Evolutionary conservation across 129 eudicot species (phyloP), one percentile per base, ranked within the genome.

Genomic region (Flaveria sonorensis): DNA sequence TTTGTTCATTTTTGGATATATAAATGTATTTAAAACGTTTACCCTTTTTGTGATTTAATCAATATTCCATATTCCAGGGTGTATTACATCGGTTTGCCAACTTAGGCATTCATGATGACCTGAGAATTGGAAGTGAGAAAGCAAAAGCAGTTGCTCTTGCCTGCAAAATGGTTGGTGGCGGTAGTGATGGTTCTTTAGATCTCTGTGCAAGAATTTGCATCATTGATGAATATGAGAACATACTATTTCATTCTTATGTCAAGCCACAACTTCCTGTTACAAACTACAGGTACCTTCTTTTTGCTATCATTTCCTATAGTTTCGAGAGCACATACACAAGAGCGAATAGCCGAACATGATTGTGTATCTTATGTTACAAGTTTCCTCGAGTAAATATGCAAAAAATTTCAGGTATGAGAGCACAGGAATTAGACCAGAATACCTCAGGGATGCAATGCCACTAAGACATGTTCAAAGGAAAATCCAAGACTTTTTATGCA

Each of bases 151-250:
- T 94, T 68, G 87, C 96, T 16, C 90, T 95, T 67, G 96, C 94
- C 7, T 89, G 99, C 88, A 95, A 91, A 81, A 89, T 89, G 99
- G 99, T 95, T 50, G 99, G 99, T 12, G 99, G 97, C 66, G 97
- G 97, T n/a, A 89, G 96, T 69, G 99, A 95, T 82, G 99, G 97
- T 36, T 87, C 99, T 59, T 64, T 91, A 40, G 99, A 95, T 82
- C 83, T 91, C 32, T 95, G 97, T 81, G 96, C 92, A 46, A 86
- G 96, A 71, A 89, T 95, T 70, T 95, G 99, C 82, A 88, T 95
- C 51, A 83, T 87, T 28, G 99, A 95, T 74, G 99, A 95, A 83
- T 55, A 78, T 45, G 96, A 95, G 61, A 91, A 81, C 77, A 83
- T 89, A 36, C 70, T 91, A 28, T 87, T 94, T 68, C 96, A 94